Base-by-base conservation (phyloP, 805 yeast species). In the Starmerella floricola region DNA sequence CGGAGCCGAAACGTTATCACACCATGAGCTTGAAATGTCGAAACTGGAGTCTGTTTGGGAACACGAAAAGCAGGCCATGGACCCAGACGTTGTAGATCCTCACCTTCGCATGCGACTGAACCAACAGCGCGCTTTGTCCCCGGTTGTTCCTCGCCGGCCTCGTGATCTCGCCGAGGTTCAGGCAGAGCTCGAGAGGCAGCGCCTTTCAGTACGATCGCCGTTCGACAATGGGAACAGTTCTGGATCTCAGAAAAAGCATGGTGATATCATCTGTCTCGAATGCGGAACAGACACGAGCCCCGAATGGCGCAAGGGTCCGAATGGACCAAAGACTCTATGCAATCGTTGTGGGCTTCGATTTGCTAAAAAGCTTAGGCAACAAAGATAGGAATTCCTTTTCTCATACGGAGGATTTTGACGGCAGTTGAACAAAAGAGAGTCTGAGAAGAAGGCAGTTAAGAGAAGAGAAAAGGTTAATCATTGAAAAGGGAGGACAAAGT, bases 291-390 rank as follows among this genome's bases (percentile, higher is more conserved):
- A 67, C 23, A 75, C 74, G 36, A 82, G 94, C 0, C 95, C 95
- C 0, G 95, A 87, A 60, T 86, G 96, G 96, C 69, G 96, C 56
- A 68, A 79, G 47, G 96, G 95, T 0, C 95, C 95, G 1, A 71
- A 73, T 44, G 94, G 94, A 0, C 74, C 78, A 4, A 70, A 84
- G 53, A 80, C 88, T 0, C 65, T 86, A 45, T 86, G 96, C 62
- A 86, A 86, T 60, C 95, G 96, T 0, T 87, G 96, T 63, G 96
- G 96, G 0, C 64, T 87, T 39, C 55, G 68, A n/a, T 64, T 64
- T 58, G 65, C 68, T 8, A 63, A 63, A 53, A 55, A 57, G 43
- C 47, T 57, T 26, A 51, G 59, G 4, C 23, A 24, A 39, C 47
- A 38, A 23, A 43, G 38, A 27, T 43, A 36, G 28, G 6, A 12